Evolutionary conservation across 1,284 basidiomycete genomes (phyloP).

Genomic region (Ganoderma lingzhi): DNA sequence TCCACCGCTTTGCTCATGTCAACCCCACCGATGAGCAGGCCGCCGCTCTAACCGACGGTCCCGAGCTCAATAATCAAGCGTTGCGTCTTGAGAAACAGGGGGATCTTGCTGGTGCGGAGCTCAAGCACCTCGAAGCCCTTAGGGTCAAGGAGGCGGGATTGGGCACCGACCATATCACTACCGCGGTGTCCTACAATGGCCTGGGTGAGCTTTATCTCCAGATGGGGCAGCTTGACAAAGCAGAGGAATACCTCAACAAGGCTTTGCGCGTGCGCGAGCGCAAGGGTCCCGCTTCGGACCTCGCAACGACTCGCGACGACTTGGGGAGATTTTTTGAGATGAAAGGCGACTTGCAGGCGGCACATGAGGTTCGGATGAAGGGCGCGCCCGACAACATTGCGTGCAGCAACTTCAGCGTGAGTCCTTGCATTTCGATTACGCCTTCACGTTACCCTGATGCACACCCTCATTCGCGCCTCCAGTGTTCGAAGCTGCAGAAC

Average conservation of each 20-base stretch:
- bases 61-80: conserved; percentile 35
- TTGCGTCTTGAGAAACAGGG: conserved; percentile 37
- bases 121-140: conserved; percentile 41
- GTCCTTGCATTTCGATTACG: neutral
- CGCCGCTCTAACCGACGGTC: conserved; percentile 24
- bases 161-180: conserved; percentile 31
- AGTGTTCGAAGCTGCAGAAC: conserved; percentile 21
- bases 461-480: neutral
- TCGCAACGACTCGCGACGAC: conserved; percentile 46
- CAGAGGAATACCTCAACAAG: conserved; percentile 42
- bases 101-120: conserved; percentile 40
- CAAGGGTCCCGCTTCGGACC: conserved; percentile 36
- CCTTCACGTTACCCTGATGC: conserved; percentile 13
- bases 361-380: conserved; percentile 37
- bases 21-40: conserved; percentile 25
- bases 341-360: conserved; percentile 40
- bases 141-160: conserved; percentile 37
- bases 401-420: conserved; percentile 41
- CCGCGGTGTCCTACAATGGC: conserved; percentile 43
- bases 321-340: conserved; percentile 44
- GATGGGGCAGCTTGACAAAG: conserved; percentile 42
- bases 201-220: conserved; percentile 45
- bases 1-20: conserved; percentile 10
- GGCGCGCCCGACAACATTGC: conserved; percentile 38
- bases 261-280: conserved; percentile 41